Conservation (phyloP, 2,329 filamentous ascomycete genomes). For the Colletotrichum nymphaeae region DNA sequence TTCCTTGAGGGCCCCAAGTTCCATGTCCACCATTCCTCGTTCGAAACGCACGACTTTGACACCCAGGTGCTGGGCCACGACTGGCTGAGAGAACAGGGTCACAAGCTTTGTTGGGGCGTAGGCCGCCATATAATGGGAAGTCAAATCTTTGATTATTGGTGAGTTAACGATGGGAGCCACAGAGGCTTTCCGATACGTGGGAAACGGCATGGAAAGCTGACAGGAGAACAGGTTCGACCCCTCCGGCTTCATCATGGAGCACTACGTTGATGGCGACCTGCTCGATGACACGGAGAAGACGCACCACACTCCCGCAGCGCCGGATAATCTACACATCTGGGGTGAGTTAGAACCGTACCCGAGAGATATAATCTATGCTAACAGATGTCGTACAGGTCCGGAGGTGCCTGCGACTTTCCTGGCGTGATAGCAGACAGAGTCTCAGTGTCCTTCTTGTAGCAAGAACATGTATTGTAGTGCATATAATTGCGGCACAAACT, state of each 20-base stretch:
- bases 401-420: constrained; percentile 36
- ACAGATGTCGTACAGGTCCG: constrained; percentile 24
- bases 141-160: constrained; percentile 69
- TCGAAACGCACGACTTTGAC: constrained; percentile 79
- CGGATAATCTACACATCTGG: constrained; percentile 59
- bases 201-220: background rate
- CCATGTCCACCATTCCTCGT: constrained; percentile 76
- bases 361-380: background rate
- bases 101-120: constrained; percentile 76
- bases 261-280: constrained; percentile 78
- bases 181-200: background rate
- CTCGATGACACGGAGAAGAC: constrained; percentile 65
- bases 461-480: background rate
- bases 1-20: constrained; percentile 57
- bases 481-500: background rate
- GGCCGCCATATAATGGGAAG: constrained; percentile 77
- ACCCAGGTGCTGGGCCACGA: constrained; percentile 77
- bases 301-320: constrained; percentile 51
- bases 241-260: constrained; percentile 72
- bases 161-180: background rate
- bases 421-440: constrained; percentile 1
- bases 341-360: constrained; percentile 42
- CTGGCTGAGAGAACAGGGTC: constrained; percentile 72
- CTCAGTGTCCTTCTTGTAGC: background rate
- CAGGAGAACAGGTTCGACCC: constrained; percentile 65